Evolutionary conservation across 345 rosid species (phyloP).

Genomic region (Conringia planisiliqua): DNA sequence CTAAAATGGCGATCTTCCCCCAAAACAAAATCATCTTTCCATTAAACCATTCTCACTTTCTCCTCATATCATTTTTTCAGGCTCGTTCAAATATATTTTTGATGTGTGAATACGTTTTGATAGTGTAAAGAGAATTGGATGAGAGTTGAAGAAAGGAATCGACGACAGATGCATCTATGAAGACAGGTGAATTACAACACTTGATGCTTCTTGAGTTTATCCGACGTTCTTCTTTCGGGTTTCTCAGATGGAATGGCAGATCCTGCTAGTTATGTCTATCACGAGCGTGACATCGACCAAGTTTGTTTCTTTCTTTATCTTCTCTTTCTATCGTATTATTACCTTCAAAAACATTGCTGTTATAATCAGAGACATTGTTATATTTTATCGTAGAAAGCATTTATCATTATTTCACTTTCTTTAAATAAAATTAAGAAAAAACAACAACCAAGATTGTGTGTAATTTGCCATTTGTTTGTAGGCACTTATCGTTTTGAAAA

Average conservation of each 20-base stretch:
- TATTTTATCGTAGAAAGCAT: neutral
- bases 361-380: neutral
- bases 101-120: neutral
- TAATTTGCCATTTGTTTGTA: slow-evolving; percentile 30
- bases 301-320: slow-evolving; percentile 29
- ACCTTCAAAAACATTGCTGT: neutral
- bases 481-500: slow-evolving; percentile 80
- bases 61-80: slow-evolving; percentile 4
- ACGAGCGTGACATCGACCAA: slow-evolving; percentile 91
- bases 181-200: slow-evolving; percentile 60
- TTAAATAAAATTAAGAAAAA: neutral
- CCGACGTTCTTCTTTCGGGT: slow-evolving; percentile 43
- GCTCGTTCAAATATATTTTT: neutral
- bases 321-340: neutral
- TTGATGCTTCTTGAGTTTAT: slow-evolving; percentile 56
- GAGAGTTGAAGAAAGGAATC: slow-evolving; percentile 45
- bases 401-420: neutral
- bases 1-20: slow-evolving; percentile 34
- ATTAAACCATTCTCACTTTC: slow-evolving; percentile 13
- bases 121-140: slow-evolving; percentile 31
- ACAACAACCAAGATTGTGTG: neutral
- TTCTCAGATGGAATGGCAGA: slow-evolving; percentile 99
- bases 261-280: slow-evolving; percentile 63
- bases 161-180: slow-evolving; percentile 78
- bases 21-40: slow-evolving; percentile 24